A percentile compares a stretch with the other conserved stretches of the same genome.
These are phyloP conservation scores for Solanum habrochaites DNA, from an alignment of 257 asterid species.

Conservation along the genomic window DNA sequence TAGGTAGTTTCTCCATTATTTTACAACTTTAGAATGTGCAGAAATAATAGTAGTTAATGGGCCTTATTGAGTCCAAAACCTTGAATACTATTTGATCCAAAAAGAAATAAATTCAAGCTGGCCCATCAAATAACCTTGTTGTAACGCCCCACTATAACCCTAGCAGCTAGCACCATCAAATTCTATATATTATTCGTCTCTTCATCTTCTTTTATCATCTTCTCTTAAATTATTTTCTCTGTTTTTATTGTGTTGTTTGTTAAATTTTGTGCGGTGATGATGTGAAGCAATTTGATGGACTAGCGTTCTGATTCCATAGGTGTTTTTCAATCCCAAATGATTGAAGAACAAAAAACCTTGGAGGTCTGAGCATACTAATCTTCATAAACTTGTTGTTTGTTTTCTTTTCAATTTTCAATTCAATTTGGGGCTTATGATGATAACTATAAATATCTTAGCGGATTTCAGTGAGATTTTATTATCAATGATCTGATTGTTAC, in stretches of 20 bases:
- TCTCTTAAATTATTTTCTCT: neutral
- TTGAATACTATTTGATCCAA: neutral
- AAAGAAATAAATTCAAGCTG: neutral
- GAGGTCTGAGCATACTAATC: no score
- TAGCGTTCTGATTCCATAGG: slow-evolving; percentile 59
- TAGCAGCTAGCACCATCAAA: neutral
- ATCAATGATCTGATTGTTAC: slow-evolving; percentile 66
- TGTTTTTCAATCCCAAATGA: neutral
- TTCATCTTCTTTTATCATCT: neutral
- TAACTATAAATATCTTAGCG: slow-evolving; percentile 42
- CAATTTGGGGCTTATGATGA: slow-evolving; percentile 35
- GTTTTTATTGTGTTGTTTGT: no score
- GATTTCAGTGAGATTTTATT: slow-evolving; percentile 50
- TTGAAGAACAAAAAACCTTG: slow-evolving; percentile 33
- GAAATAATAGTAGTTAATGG: neutral
- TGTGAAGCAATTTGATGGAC: slow-evolving; percentile 50
- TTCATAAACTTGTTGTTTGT: no score
- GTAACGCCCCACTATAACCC: neutral
- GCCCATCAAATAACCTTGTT: neutral
- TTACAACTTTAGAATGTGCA: neutral
- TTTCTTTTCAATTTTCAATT: no score
- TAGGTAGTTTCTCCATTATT: neutral
- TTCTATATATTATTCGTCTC: neutral
- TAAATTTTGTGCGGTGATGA: slow-evolving; percentile 28
- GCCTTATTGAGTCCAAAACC: neutral